Base-by-base conservation (phyloP, 257 asterid genomes). In the Coffea eugenioides region DNA sequence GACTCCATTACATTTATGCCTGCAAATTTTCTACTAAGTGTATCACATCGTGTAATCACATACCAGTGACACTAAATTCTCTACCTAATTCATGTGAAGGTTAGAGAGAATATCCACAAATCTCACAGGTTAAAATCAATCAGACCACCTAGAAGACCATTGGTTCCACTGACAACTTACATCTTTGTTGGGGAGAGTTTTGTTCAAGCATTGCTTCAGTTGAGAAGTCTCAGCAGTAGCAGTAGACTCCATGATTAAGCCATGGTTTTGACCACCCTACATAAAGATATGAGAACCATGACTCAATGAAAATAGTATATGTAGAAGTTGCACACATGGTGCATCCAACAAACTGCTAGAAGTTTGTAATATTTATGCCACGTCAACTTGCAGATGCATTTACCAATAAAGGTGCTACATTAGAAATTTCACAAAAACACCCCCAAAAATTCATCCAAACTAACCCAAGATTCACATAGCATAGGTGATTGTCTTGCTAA, bases 211-310 rank as follows among this genome's bases (percentile, higher is more conserved):
- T 84, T 84, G 80, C 85, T 82, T 87, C 67, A 83, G 73, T 80
- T 62, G 81, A 79, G 85, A 79, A 80, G 85, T 76, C 83, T 87
- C 92, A 77, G 89, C 84, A 75, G 86, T 27, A 67, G 91, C 52
- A 61, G 85, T 79, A 27, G 92, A 85, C 75, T 83, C 87, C 71
- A 74, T 78, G 66, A 76, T 81, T 78, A 78, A 77, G 79, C 83
- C 90, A 81, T 85, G 90, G 86, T 84, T 82, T 81, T 80, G 91
- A 84, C 83, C 85, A 82, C 76, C 92, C 97, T 93, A 91, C 36
- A 79, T 82, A 74, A 43, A 46, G 70, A 85, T 7, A 80, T 82
- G 79, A 81, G 76, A 70, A 82, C 56, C 79, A 80, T 74, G 81
- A 81, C 61, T 41, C 48, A 81, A 67, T 64, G 67, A 13, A 54